Base-by-base conservation (phyloP, 2,329 filamentous ascomycete species). In the Penicillium verrucosum region DNA sequence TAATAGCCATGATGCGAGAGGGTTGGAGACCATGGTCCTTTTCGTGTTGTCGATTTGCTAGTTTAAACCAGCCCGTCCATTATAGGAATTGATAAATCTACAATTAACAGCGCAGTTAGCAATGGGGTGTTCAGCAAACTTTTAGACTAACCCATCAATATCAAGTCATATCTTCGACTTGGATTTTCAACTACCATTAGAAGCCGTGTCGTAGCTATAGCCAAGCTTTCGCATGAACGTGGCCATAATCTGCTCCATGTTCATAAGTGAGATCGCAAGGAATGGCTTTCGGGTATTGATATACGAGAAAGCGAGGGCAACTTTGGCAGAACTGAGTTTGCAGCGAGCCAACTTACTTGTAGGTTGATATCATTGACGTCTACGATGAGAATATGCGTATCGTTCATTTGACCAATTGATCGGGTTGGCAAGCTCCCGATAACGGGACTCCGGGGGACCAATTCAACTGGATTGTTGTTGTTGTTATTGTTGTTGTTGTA, bases 31-130 rank as follows among this genome's bases (percentile, higher is more conserved):
- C 53, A 7, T 67, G 61, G 6, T 68, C 58, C 21, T 68, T 66
- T 59, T 75, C 73, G 32, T 68, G 64, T 25, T 68, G 62, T 21
- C 77, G 70, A 52, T 18, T 69, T 69, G 14, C 70, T 67, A 1
- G 77, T 77, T 7, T 76, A 74, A 25, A 71, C 69, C 27, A 79
- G 73, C 1, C 77, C 77, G 52, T 78, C 71, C 72, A 78, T 73
- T 7, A 77, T 62, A 1, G 76, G 76, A 75, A 78, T 78, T 16
- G 70, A 73, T 21, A 78, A 71, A 54, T 78, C 76, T 77, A 66
- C 59, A 45, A 66, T 57, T 5, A 14, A 30, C 41, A 38, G 57
- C 8, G 2, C 0, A 34, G 7, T 16, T n/a, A 41, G 42, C 23
- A 10, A 27, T 34, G 32, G 8, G 32, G 23, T 27, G 27, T 27